phyloP scores from a whole-genome alignment of 1,284 basidiomycete species.

The Sporisorium iseilematis-ciliati region DNA sequence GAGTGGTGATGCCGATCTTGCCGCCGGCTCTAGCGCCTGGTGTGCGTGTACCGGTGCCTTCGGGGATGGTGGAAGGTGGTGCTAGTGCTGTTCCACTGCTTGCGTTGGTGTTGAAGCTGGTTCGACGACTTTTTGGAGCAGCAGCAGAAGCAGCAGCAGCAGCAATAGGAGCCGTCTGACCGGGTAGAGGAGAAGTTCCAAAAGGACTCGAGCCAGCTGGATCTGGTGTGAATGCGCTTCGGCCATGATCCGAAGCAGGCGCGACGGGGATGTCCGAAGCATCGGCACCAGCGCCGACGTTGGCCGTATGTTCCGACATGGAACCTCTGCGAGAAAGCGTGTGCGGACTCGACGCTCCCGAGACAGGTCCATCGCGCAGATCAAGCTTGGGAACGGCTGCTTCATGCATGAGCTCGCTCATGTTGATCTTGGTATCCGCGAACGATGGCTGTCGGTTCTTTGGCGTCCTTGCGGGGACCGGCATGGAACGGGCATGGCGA shows the following conservation, averaged over 20 bases:
- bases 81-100: conserved; percentile 43
- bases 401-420: conserved; percentile 65
- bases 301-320: conserved; percentile 26
- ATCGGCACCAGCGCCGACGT: conserved; percentile 8
- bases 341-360: conserved; percentile 49
- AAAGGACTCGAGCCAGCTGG: conserved; percentile 7
- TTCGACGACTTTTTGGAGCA: conserved; percentile 38
- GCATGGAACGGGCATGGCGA: conserved; percentile 31
- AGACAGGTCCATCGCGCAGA: conserved; percentile 33
- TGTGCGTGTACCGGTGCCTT: conserved; percentile 46
- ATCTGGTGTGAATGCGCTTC: conserved; percentile 34
- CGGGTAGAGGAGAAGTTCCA: conserved; percentile 35
- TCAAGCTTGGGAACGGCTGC: conserved; percentile 50
- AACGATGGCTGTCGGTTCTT: conserved; percentile 42
- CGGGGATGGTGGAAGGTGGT: conserved; percentile 23
- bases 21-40: conserved; percentile 56
- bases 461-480: conserved; percentile 28
- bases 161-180: conserved; percentile 9
- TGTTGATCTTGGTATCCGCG: conserved; percentile 55
- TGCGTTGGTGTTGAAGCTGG: conserved; percentile 50
- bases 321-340: conserved; percentile 34
- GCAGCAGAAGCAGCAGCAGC: conserved; percentile 17
- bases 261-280: conserved; percentile 52
- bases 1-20: conserved; percentile 57
- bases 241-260: conserved; percentile 54